These are phyloP conservation scores for Pleurotus ostreatus DNA, from an alignment of 768 basidiomycete genomes.

Conservation along the genomic window DNA sequence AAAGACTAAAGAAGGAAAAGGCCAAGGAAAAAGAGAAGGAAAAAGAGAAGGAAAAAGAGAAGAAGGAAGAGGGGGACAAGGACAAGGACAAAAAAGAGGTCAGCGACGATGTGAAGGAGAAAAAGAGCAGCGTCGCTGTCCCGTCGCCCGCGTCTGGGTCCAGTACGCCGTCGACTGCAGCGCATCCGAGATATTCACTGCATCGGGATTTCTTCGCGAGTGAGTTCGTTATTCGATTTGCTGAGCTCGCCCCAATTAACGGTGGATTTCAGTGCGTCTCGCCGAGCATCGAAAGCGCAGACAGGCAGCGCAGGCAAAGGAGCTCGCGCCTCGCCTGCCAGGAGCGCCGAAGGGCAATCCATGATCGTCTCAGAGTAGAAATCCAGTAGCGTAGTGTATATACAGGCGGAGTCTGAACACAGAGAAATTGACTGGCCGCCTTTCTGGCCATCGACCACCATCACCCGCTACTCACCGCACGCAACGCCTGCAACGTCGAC, in stretches of 20 bases:
- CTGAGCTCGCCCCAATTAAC: neutral
- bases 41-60: conserved; percentile 43
- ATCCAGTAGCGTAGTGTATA: neutral
- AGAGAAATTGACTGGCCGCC: no score
- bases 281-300: conserved; percentile 68
- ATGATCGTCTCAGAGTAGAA: neutral
- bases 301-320: conserved; percentile 63
- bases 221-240: conserved; percentile 5
- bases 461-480: no score
- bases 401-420: conserved; percentile 3
- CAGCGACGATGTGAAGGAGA: conserved; percentile 28
- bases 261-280: conserved; percentile 52
- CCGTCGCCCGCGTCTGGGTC: conserved; percentile 25
- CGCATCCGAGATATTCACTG: conserved; percentile 75
- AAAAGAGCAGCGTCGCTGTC: conserved; percentile 25
- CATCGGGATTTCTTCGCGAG: conserved; percentile 75
- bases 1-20: conserved; percentile 55
- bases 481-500: no score
- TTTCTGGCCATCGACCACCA: no score
- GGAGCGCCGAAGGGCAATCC: conserved; percentile 40
- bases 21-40: conserved; percentile 47
- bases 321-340: conserved; percentile 69
- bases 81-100: conserved; percentile 25
- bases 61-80: conserved; percentile 28
- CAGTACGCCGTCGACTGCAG: conserved; percentile 32